These are phyloP conservation scores for Trichoderma reesei DNA, from an alignment of 495 filamentous ascomycete genomes.

Conservation along the genomic window DNA sequence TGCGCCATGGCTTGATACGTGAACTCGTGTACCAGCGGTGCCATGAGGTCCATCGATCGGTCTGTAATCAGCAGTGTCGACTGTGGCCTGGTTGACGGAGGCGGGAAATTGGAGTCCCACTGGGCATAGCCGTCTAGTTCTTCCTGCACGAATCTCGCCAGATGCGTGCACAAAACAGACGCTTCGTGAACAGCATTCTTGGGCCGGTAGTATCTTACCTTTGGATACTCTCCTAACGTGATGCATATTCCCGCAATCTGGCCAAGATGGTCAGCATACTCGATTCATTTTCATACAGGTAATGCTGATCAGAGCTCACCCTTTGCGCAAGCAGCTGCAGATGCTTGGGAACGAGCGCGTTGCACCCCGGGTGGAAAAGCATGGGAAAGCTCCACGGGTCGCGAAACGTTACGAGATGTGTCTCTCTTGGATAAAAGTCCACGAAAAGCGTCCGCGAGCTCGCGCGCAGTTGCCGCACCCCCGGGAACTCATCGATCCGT, in stretches of 20 bases:
- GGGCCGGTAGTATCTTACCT: constrained; percentile 81
- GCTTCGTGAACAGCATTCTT: constrained; percentile 72
- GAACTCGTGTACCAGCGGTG: constrained; percentile 88
- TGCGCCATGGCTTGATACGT: constrained; percentile 98
- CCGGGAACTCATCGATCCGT: constrained; percentile 29
- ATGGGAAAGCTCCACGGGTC: constrained; percentile 94
- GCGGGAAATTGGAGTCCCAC: constrained; percentile 73
- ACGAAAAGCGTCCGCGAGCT: constrained; percentile 64
- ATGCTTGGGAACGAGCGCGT: constrained; percentile 68
- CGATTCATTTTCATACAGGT: neutral
- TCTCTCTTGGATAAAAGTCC: constrained; percentile 85
- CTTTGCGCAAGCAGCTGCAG: constrained; percentile 78
- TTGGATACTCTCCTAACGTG: constrained; percentile 76
- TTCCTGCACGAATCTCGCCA: constrained; percentile 86
- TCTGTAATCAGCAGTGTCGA: constrained; percentile 82
- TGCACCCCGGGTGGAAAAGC: constrained; percentile 84
- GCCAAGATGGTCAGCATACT: neutral
- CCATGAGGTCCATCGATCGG: constrained; percentile 79
- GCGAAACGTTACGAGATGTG: constrained; percentile 78
- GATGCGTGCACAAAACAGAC: constrained; percentile 69
- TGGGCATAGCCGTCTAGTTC: constrained; percentile 81
- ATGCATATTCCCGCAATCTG: constrained; percentile 80
- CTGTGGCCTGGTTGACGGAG: constrained; percentile 66
- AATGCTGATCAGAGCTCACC: constrained; percentile 39
- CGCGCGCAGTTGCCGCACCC: constrained; percentile 62